phyloP scores from a whole-genome alignment of 495 filamentous ascomycete species.

The Darksidea phi region DNA sequence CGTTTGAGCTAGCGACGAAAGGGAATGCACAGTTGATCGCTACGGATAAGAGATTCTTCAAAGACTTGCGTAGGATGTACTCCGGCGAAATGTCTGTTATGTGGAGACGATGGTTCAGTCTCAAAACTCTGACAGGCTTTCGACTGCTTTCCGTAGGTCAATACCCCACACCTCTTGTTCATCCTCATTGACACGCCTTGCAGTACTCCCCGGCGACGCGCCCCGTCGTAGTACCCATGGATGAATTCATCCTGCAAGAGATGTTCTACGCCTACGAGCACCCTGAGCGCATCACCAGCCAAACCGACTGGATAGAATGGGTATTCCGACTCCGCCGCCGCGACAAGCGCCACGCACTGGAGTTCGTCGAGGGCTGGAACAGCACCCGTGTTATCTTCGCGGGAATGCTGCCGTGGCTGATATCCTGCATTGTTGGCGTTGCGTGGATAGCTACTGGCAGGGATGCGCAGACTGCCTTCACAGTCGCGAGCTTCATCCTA shows the following conservation, averaged over 20 bases:
- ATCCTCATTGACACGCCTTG: not conserved
- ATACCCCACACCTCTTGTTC: not conserved
- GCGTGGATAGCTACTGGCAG: constrained; percentile 2
- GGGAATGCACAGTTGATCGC: not conserved
- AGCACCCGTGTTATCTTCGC: not conserved
- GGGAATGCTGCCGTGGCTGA: constrained; percentile 10
- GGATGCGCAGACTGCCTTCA: constrained; percentile 16
- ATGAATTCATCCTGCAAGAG: constrained; percentile 21
- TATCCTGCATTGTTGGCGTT: constrained; percentile 1
- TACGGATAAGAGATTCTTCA: constrained; percentile 5
- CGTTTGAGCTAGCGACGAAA: not conserved
- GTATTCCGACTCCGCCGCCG: constrained; percentile 13
- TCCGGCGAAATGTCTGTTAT: not conserved
- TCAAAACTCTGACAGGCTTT: constrained; percentile 5
- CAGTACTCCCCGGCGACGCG: not conserved
- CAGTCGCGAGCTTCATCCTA: constrained; percentile 21
- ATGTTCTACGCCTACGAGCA: constrained; percentile 21
- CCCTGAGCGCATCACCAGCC: not conserved
- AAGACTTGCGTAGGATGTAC: not conserved
- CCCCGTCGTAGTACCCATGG: not conserved
- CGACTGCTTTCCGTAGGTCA: not conserved
- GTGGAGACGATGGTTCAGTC: constrained; percentile 7
- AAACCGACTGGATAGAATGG: constrained; percentile 20
- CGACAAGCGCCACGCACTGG: constrained; percentile 17
- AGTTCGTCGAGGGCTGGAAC: constrained; percentile 30